Evolutionary conservation across 768 basidiomycete species (phyloP), one percentile per base, ranked within the genome.

Genomic region (Calocera cornea): DNA sequence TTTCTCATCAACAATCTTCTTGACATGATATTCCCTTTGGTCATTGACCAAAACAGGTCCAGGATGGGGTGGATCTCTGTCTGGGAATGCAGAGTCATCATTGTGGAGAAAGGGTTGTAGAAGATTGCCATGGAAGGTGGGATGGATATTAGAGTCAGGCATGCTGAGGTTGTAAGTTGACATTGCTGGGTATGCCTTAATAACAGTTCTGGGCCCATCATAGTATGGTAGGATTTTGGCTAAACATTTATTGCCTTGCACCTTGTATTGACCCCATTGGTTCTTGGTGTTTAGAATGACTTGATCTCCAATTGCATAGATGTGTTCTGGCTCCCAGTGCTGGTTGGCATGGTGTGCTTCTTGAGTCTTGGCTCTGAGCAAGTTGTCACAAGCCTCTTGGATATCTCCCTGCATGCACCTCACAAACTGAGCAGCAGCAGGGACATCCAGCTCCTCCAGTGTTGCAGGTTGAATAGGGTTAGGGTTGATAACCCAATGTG

Each of bases 271-370:
- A 1, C 69, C 54, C 0, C 71, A 34, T 0, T 73, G 68, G 41
- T 79, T 69, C 10, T 69, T 44, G 0, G 78, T 81, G 0, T 78
- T 77, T 0, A 82, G 69, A 69, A 79, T 70, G 0, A 82, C 79
- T 0, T 34, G 24, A 47, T 82, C 79, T 0, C 71, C 78, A 0
- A 76, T 72, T 0, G 72, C 34, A 69, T 75, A 79, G 0, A 31
- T 5, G 3, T 68, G 54, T 19, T 79, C 75, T 0, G 68, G 40
- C 1, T 54, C 66, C 0, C 76, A 69, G 22, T 50, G 36, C 27
- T 69, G 67, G 65, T 80, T 78, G 0, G 78, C 76, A 16, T 71
- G 38, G 2, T 67, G 38, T 0, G 76, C 70, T 65, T 78, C 76
- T 0, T 41, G 10, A 0, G 75, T 63, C 68, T 33, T 73, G 63